Percentiles rank a stretch among this genome's conserved stretches.
Evolutionary conservation across 139 green algal species (phyloP).

Genomic region (Chlorella sp.): DNA sequence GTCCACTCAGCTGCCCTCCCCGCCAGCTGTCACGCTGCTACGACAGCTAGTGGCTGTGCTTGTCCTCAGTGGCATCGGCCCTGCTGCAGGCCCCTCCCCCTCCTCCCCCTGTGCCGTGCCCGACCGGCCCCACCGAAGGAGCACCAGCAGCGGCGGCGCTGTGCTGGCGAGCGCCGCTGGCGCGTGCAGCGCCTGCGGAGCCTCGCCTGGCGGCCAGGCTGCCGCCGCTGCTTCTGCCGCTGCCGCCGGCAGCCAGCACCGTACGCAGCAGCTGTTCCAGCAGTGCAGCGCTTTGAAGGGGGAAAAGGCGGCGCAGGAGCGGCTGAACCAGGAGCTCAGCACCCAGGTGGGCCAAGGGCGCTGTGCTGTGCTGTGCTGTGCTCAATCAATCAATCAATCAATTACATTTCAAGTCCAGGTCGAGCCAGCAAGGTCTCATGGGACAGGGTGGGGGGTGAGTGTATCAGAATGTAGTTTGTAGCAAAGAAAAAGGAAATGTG

Average conservation of each 20-base stretch:
- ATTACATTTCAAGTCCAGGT: no score
- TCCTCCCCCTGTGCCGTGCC: no score
- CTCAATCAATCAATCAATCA: no score
- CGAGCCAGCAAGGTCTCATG: no score
- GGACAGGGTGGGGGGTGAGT: no score
- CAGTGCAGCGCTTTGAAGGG: neutral
- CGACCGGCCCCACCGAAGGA: neutral
- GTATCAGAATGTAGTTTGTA: no score
- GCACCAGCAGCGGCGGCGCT: neutral
- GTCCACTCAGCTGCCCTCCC: neutral
- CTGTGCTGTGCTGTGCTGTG: no score
- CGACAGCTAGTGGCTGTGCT: neutral
- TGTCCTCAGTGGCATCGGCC: neutral
- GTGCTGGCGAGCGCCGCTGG: neutral
- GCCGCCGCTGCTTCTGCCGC: no score
- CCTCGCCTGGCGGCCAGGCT: neutral
- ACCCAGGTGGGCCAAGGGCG: neutral
- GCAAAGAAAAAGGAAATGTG: no score
- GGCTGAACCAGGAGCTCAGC: constrained; percentile 1
- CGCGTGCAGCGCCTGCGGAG: neutral
- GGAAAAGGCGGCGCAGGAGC: neutral
- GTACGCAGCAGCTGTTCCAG: neutral
- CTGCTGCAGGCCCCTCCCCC: neutral
- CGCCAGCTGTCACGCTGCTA: neutral
- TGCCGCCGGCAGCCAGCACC: neutral